Conservation (phyloP, 768 basidiomycete genomes). For the Phanerochaete carnosa region DNA sequence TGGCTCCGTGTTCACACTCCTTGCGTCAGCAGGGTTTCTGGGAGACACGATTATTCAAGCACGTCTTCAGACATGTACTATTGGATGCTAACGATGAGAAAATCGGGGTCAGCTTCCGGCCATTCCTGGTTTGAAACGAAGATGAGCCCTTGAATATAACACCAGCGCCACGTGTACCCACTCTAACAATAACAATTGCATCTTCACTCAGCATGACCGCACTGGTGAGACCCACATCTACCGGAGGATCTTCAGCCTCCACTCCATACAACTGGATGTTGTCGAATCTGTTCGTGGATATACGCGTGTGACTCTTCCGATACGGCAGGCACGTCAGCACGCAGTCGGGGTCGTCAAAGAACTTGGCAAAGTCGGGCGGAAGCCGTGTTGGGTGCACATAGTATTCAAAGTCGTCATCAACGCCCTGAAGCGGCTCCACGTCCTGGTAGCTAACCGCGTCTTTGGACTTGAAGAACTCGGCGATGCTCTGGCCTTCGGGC, state of each 20-base stretch:
- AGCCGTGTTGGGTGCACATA: background rate
- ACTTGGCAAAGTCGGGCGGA: background rate
- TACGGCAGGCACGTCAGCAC: constrained; percentile 9
- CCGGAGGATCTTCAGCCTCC: background rate
- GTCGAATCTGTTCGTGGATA: background rate
- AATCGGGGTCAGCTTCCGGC: background rate
- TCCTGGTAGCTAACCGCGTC: background rate
- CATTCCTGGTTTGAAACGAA: background rate
- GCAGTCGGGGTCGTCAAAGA: constrained; percentile 2
- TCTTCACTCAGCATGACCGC: constrained; percentile 15
- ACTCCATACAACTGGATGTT: background rate
- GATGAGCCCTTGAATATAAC: background rate
- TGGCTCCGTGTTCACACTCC: too few species aligned
- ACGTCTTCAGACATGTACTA: too few species aligned
- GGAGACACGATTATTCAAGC: too few species aligned
- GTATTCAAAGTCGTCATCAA: background rate
- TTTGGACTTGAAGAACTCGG: background rate
- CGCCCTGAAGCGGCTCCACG: background rate
- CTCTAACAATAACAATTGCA: constrained; percentile 11
- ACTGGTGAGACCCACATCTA: background rate
- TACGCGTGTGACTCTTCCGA: background rate
- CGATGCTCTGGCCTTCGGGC: background rate
- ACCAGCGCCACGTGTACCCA: background rate
- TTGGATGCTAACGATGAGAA: background rate
- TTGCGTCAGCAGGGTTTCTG: too few species aligned